Conservation (phyloP, 2,329 filamentous ascomycete genomes). For the Phyllosticta capitalensis region DNA sequence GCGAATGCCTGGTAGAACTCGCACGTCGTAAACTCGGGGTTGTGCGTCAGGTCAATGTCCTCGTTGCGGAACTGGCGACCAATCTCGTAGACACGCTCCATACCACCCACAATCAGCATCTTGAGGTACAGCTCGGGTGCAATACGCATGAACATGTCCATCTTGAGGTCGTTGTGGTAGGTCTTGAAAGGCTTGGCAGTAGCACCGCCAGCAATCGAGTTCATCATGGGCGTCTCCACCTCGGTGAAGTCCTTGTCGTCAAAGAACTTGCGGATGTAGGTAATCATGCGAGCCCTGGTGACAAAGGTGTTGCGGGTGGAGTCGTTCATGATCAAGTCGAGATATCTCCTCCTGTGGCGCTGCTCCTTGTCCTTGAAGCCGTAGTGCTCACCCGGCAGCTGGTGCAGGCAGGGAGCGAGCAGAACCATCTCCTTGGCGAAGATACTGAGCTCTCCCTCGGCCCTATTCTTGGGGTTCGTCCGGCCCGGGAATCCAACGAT, state of each 20-base stretch:
- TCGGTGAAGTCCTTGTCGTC: constrained; percentile 82
- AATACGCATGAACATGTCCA: constrained; percentile 90
- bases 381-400: constrained; percentile 81
- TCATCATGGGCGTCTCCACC: constrained; percentile 97
- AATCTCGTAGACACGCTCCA: constrained; percentile 92
- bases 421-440: constrained; percentile 81
- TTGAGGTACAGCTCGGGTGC: constrained; percentile 96
- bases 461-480: constrained; percentile 79
- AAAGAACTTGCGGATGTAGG: constrained; percentile 81
- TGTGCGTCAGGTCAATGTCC: constrained; percentile 85
- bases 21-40: constrained; percentile 94
- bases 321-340: constrained; percentile 97
- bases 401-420: constrained; percentile 83
- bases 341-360: constrained; percentile 83
- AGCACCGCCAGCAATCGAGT: constrained; percentile 87
- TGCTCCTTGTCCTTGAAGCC: constrained; percentile 94
- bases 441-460: constrained; percentile 86
- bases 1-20: constrained; percentile 90
- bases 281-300: constrained; percentile 77
- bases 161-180: constrained; percentile 90
- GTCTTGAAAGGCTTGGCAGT: constrained; percentile 93
- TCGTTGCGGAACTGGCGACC: constrained; percentile 95
- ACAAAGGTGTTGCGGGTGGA: constrained; percentile 72
- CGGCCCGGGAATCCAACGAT: constrained; percentile 75
- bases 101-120: constrained; percentile 87